Percentiles rank a stretch among this genome's conserved stretches.
phyloP scores from a whole-genome alignment of 2,329 filamentous ascomycete species.

The Diaporthe longicolla region DNA sequence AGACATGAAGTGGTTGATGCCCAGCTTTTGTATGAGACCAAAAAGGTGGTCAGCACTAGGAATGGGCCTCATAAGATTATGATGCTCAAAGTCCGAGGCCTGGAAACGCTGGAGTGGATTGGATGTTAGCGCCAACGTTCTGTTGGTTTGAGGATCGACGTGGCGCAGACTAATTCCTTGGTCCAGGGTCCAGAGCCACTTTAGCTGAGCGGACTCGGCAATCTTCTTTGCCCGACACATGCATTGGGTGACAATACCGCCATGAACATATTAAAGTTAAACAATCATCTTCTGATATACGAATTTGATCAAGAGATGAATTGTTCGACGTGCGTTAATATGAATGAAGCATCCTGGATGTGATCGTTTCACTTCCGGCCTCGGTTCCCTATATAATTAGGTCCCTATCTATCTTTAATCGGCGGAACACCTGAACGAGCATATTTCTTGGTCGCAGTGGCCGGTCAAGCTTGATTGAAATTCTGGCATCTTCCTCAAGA shows the following conservation, averaged over 20 bases:
- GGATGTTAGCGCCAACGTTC: conserved; percentile 12
- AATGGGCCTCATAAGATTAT: too few species aligned
- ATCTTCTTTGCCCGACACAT: background rate
- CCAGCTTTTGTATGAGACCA: background rate
- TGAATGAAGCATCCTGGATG: too few species aligned
- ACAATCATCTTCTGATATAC: too few species aligned
- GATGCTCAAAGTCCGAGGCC: background rate
- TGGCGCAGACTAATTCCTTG: background rate
- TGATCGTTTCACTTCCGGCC: background rate
- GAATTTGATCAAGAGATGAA: too few species aligned
- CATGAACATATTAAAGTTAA: background rate
- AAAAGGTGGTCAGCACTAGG: conserved; percentile 9
- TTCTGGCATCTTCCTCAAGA: too few species aligned
- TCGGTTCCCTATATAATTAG: too few species aligned
- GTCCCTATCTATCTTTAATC: too few species aligned
- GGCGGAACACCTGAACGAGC: too few species aligned
- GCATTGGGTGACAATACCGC: background rate
- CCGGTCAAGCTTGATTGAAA: too few species aligned
- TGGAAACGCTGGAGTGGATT: background rate
- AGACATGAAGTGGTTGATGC: background rate
- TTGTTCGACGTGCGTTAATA: too few species aligned
- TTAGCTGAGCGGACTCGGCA: background rate
- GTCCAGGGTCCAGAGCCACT: background rate
- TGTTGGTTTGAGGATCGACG: conserved; percentile 18
- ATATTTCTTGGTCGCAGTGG: too few species aligned